phyloP scores from a whole-genome alignment of 192 early-diverging fungal species.

The Allomyces macrogynus region DNA sequence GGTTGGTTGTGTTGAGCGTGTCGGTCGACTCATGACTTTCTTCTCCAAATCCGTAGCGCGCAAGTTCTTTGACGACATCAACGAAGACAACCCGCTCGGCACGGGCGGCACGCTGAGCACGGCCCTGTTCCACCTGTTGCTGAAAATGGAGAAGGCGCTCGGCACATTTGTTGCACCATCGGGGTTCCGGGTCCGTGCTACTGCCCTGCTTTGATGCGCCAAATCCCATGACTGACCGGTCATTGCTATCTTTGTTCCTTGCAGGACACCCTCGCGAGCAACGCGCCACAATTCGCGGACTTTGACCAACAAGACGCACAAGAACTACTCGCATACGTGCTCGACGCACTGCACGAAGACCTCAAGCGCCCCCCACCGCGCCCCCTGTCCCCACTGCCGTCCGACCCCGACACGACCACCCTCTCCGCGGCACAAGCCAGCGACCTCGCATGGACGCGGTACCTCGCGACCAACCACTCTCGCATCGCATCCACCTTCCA shows the following conservation, averaged over 20 bases:
- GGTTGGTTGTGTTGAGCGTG: no score
- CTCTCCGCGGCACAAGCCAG: slow-evolving; percentile 29
- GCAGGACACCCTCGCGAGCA: slow-evolving; percentile 36
- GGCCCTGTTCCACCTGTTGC: slow-evolving; percentile 53
- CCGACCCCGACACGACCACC: slow-evolving; percentile 18
- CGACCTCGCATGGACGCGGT: slow-evolving; percentile 48
- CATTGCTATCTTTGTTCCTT: no score
- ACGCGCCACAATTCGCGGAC: slow-evolving; percentile 64
- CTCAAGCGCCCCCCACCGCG: slow-evolving; percentile 27
- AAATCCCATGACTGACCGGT: no score
- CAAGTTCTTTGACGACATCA: slow-evolving; percentile 36
- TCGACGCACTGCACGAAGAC: slow-evolving; percentile 83
- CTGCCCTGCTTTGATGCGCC: no score
- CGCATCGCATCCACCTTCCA: slow-evolving; percentile 82
- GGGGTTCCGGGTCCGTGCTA: slow-evolving; percentile 35
- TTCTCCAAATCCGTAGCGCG: slow-evolving; percentile 7
- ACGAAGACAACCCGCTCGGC: slow-evolving; percentile 44
- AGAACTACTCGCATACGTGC: slow-evolving; percentile 76
- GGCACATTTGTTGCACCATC: slow-evolving; percentile 57
- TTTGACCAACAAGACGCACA: slow-evolving; percentile 93
- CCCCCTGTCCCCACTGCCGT: neutral
- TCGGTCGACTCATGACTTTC: no score
- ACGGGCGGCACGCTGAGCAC: slow-evolving; percentile 51
- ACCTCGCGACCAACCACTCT: slow-evolving; percentile 52
- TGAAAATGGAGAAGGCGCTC: slow-evolving; percentile 61